phyloP scores from a whole-genome alignment of 352 stramenopile genomes.

The Phytophthora crassamura region DNA sequence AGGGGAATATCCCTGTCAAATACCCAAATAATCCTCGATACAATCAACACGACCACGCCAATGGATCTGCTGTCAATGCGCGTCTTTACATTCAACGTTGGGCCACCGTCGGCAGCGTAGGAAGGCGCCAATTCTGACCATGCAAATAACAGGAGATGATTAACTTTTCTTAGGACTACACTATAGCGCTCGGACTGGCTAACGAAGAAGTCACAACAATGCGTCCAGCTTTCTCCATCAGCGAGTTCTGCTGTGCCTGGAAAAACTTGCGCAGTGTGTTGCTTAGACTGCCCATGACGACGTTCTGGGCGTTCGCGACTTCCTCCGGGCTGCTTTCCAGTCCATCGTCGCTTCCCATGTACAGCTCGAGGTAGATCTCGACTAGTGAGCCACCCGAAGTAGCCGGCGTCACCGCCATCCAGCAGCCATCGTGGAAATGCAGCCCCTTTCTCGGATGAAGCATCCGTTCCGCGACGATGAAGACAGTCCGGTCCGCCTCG shows the following conservation, averaged over 20 bases:
- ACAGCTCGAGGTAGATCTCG: slow-evolving; percentile 25
- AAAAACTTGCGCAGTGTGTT: slow-evolving; percentile 32
- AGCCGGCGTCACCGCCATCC: slow-evolving; percentile 24
- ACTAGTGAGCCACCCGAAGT: not conserved
- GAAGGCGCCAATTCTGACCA: too few species aligned
- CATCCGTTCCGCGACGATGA: slow-evolving; percentile 23
- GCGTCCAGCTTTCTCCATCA: slow-evolving; percentile 26
- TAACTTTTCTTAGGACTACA: not conserved
- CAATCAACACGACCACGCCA: too few species aligned
- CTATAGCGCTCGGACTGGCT: not conserved
- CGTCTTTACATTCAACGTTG: too few species aligned
- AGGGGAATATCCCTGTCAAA: too few species aligned
- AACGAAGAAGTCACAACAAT: not conserved
- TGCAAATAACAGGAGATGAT: too few species aligned
- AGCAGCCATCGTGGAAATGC: slow-evolving; percentile 28
- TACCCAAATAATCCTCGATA: too few species aligned
- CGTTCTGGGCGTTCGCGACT: slow-evolving; percentile 21
- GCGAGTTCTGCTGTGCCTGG: slow-evolving; percentile 28
- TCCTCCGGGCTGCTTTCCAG: slow-evolving; percentile 10
- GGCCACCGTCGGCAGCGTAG: too few species aligned
- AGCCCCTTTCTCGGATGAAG: slow-evolving; percentile 16
- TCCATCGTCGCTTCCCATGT: slow-evolving; percentile 18
- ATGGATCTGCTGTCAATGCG: too few species aligned
- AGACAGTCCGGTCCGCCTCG: slow-evolving; percentile 20
- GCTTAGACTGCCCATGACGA: slow-evolving; percentile 28